Evolutionary conservation across 345 rosid species (phyloP), one percentile per base, ranked within the genome.

Genomic region (Citrus glauca): DNA sequence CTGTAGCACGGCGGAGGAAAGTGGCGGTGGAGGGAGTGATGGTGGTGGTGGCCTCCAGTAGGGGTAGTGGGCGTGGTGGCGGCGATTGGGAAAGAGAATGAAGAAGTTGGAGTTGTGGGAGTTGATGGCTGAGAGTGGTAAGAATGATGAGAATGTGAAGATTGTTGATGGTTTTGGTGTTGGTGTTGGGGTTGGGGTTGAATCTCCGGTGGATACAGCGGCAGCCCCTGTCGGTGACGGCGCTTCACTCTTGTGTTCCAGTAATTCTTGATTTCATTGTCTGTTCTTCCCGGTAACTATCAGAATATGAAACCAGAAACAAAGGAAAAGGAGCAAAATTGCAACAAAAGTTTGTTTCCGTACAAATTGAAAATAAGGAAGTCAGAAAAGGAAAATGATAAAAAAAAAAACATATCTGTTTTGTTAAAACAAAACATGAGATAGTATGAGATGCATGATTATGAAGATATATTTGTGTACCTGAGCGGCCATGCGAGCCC

Each of bases 241-340:
- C 92, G 85, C 88, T 91, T 91, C 76, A 91, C 73, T 55, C 94
- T 77, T 40, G 93, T 91, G 86, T 91, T 91, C 94, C 94, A 89
- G 70, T 87, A 91, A 80, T 91, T 91, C 77, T 91, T 91, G 69
- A 91, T 91, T 85, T 91, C 94, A 76, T 91, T 91, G 76, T 91
- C 94, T 71, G 94, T 91, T 75, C 94, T 83, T 55, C 94, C 94
- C 1, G 94, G 94, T 69, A 91, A 80, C 93, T 86, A 35, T 42
- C 61, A 73, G 30, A 40, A 24, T 60, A 11, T 59, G 9, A 60
- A 38, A 63, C 37, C 35, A 33, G 22, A 33, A 25, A 75, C n/a
- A 1, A 13, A 14, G 38, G 10, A 16, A 48, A 28, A 6, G 1
- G 38, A 70, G 38, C 35, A 19, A 19, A 70, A 30, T 19, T 37